Evolutionary conservation across 129 eudicot species (phyloP).

Genomic region (Flaveria linearis): DNA sequence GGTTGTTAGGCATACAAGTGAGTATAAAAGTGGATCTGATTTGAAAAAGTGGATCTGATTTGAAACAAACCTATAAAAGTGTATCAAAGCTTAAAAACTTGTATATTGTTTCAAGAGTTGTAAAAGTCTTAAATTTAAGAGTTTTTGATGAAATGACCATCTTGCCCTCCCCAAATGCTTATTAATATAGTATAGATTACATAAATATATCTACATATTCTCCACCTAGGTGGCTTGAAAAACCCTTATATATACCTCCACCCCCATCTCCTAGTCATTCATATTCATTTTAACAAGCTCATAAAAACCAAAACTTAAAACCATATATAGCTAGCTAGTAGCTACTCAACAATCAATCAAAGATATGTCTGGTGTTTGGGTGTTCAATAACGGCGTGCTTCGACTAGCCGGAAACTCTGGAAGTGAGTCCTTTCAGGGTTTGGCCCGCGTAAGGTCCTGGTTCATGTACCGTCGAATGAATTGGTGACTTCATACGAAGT

Average conservation of each 20-base stretch:
- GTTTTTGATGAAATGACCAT: no score
- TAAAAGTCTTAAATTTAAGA: no score
- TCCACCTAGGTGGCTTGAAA: constrained; percentile 24
- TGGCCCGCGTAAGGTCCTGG: constrained; percentile 47
- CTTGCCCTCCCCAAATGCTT: no score
- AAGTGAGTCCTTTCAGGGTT: constrained; percentile 49
- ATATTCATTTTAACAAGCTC: constrained; percentile 13
- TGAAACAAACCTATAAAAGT: no score
- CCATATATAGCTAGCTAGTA: background rate
- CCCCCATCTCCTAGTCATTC: constrained; percentile 21
- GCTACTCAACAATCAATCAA: background rate
- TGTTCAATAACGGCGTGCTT: constrained; percentile 87
- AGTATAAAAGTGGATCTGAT: no score
- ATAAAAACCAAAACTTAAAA: constrained; percentile 3
- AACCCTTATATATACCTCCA: constrained; percentile 48
- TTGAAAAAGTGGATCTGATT: no score
- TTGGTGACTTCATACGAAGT: constrained; percentile 62
- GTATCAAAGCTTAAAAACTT: no score
- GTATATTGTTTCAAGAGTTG: no score
- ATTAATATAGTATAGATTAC: no score
- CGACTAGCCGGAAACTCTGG: constrained; percentile 76
- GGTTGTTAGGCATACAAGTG: no score
- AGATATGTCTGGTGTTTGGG: constrained; percentile 97
- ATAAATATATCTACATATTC: constrained; percentile 1
- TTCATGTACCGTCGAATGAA: constrained; percentile 60